These are phyloP conservation scores for Lachnellula occidentalis DNA, from an alignment of 2,329 filamentous ascomycete species.

Conservation along the genomic window DNA sequence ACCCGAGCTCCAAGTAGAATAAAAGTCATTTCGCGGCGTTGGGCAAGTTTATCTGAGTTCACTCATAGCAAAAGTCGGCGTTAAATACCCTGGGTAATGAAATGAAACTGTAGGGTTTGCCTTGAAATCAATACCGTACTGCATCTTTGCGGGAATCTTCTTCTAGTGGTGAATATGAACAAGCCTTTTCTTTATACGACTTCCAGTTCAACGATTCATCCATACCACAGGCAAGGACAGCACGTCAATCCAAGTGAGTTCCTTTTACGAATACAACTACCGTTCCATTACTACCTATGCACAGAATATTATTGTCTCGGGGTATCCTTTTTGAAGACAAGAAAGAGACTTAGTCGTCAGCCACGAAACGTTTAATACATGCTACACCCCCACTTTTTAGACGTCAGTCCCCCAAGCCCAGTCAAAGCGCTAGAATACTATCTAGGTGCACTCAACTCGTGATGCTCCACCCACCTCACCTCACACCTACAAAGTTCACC, in stretches of 20 bases:
- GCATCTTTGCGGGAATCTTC: not conserved
- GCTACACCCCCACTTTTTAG: not conserved
- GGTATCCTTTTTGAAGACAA: not conserved
- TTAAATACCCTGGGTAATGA: conserved; percentile 14
- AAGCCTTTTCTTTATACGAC: too few relatives aligned
- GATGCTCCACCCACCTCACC: not conserved
- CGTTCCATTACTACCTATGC: not conserved
- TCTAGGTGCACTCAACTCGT: not conserved
- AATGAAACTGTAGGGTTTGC: not conserved
- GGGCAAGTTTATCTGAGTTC: not conserved
- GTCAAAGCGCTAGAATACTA: not conserved
- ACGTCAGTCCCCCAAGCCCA: too few relatives aligned
- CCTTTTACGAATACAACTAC: not conserved
- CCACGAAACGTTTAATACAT: not conserved
- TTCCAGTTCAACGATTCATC: too few relatives aligned
- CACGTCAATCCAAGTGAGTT: too few relatives aligned
- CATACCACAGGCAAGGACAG: too few relatives aligned
- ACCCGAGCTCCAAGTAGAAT: conserved; percentile 9
- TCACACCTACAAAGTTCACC: not conserved
- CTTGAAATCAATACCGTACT: not conserved
- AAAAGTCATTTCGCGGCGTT: conserved; percentile 14
- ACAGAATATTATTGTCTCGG: not conserved
- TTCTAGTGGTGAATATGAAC: too few relatives aligned
- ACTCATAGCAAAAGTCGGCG: conserved; percentile 7
- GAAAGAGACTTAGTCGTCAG: not conserved